These are phyloP conservation scores for Heterobasidion irregulare DNA, from an alignment of 1,284 basidiomycete species.

Conservation along the genomic window DNA sequence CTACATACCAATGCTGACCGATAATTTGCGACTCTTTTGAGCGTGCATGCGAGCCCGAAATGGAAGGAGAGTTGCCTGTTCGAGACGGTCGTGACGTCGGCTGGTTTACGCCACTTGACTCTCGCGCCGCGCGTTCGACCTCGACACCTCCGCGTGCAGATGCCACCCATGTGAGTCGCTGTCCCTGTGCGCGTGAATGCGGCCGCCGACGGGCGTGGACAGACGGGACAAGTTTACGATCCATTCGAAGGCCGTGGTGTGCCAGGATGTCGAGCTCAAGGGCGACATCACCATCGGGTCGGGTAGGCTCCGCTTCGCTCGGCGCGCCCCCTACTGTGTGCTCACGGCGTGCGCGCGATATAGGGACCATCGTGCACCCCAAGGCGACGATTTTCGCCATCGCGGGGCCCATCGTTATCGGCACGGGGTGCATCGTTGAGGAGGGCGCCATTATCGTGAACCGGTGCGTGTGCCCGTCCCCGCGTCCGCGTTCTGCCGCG, in stretches of 20 bases:
- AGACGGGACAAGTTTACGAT: constrained; percentile 75
- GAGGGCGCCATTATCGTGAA: constrained; percentile 87
- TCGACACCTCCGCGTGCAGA: constrained; percentile 1
- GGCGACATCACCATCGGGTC: constrained; percentile 87
- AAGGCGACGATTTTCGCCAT: constrained; percentile 87
- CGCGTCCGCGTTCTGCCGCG: not conserved
- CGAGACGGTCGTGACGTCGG: no score
- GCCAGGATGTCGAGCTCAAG: constrained; percentile 83
- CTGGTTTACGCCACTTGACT: no score
- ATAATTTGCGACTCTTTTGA: not conserved
- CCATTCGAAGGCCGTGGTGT: constrained; percentile 77
- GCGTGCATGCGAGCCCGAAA: not conserved
- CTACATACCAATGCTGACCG: not conserved
- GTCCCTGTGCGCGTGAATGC: not conserved
- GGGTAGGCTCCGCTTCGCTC: constrained; percentile 29
- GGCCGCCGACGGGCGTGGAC: not conserved
- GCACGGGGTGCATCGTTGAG: constrained; percentile 85
- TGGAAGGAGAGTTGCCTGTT: not conserved
- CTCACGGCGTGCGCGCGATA: not conserved
- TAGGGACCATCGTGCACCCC: constrained; percentile 87
- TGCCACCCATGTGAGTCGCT: constrained; percentile 23
- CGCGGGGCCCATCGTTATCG: constrained; percentile 82
- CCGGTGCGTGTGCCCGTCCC: constrained; percentile 31
- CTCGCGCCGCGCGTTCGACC: no score
- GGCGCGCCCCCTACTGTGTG: not conserved